Conservation (phyloP, 805 yeast genomes). For the Saccharomyces eubayanus region DNA sequence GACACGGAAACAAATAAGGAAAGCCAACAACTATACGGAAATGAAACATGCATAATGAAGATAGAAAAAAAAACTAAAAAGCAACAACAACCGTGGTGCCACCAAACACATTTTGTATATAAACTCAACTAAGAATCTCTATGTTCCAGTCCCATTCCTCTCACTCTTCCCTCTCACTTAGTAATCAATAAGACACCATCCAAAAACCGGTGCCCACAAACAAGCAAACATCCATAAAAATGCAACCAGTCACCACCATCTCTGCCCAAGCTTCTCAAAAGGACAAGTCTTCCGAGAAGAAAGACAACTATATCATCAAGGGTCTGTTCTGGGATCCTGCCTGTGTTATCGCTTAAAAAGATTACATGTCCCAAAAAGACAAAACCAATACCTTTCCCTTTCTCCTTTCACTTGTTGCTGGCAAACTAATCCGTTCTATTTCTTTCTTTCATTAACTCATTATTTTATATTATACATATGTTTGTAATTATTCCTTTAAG, state of each 20-base stretch:
- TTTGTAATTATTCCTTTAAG: background rate
- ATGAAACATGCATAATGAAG: background rate
- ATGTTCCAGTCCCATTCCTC: background rate
- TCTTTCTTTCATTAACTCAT: background rate
- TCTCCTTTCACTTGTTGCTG: background rate
- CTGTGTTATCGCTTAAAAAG: slow-evolving; percentile 18
- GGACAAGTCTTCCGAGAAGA: slow-evolving; percentile 19
- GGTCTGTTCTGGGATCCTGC: slow-evolving; percentile 19
- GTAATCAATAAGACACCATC: background rate
- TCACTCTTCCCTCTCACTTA: background rate
- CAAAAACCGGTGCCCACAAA: background rate
- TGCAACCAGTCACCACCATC: slow-evolving; percentile 22
- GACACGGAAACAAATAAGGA: background rate
- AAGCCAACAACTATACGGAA: background rate
- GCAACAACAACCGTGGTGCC: background rate
- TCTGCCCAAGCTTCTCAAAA: slow-evolving; percentile 18
- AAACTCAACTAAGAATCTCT: background rate
- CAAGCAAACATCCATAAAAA: background rate
- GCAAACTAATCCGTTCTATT: background rate
- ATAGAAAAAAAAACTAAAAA: background rate
- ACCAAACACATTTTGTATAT: background rate
- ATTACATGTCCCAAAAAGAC: background rate
- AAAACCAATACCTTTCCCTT: background rate
- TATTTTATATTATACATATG: background rate
- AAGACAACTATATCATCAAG: slow-evolving; percentile 19